Conservation (phyloP, 2,329 filamentous ascomycete genomes). For the Akanthomyces lecanii region DNA sequence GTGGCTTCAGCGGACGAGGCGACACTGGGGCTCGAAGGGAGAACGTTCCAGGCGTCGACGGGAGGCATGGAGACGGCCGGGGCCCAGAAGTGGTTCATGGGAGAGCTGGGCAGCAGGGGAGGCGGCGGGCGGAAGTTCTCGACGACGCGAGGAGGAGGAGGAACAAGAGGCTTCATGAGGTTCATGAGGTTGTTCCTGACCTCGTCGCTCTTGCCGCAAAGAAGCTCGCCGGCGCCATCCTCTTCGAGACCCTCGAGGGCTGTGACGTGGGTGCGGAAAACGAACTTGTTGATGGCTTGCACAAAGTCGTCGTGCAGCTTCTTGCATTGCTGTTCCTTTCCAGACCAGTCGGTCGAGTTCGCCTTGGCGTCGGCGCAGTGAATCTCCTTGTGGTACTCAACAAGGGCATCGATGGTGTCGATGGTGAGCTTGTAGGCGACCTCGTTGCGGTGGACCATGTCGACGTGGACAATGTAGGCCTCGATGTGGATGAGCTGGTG, state of each 20-base stretch:
- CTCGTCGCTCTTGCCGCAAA: constrained; percentile 86
- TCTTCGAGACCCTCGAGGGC: constrained; percentile 95
- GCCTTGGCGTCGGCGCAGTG: constrained; percentile 88
- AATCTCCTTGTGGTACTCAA: constrained; percentile 94
- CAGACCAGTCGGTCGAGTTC: constrained; percentile 88
- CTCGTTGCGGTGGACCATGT: constrained; percentile 97
- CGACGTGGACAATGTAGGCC: constrained; percentile 97
- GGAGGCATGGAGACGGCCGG: constrained; percentile 61
- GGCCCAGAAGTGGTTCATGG: constrained; percentile 73
- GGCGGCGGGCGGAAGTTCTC: constrained; percentile 84
- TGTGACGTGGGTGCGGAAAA: constrained; percentile 82
- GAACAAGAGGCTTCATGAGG: constrained; percentile 83
- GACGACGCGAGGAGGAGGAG: constrained; percentile 79
- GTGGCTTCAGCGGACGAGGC: constrained; percentile 68
- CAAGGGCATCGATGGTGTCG: constrained; percentile 87
- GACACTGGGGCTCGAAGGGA: constrained; percentile 82
- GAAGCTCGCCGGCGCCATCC: constrained; percentile 88
- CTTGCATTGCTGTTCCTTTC: constrained; percentile 94
- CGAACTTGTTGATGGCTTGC: constrained; percentile 94
- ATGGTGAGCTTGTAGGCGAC: constrained; percentile 96
- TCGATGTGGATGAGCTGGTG: constrained; percentile 91
- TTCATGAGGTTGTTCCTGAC: constrained; percentile 83
- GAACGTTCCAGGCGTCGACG: constrained; percentile 84
- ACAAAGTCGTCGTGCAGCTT: constrained; percentile 96
- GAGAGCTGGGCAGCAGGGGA: constrained; percentile 79